A percentile compares a stretch with the other conserved stretches of the same genome.
Conservation (phyloP, 345 rosid species). For the Hibiscus tridactylites region DNA sequence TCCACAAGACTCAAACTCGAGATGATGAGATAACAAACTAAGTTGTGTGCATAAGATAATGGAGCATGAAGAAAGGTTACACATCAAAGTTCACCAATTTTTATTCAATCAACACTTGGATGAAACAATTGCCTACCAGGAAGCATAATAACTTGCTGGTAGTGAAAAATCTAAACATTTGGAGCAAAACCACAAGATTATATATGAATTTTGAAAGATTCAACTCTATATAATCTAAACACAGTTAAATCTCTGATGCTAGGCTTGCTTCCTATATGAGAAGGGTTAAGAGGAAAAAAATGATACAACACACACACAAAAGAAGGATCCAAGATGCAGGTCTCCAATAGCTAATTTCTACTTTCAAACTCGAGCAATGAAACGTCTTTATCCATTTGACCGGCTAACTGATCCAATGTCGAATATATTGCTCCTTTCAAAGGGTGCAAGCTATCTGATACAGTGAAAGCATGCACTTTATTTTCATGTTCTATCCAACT, state of each 20-base stretch:
- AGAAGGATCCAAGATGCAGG: not conserved
- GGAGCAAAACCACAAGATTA: constrained; percentile 5
- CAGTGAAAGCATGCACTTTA: constrained; percentile 30
- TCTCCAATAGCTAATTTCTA: constrained; percentile 11
- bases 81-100: not conserved
- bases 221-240: constrained; percentile 4
- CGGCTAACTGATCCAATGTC: constrained; percentile 34
- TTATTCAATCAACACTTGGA: not conserved
- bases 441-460: constrained; percentile 42
- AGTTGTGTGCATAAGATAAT: not conserved
- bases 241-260: not conserved
- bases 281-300: constrained; percentile 5
- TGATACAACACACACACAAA: constrained; percentile 5
- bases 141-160: not conserved
- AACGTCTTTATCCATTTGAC: constrained; percentile 37
- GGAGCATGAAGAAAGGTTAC: not conserved
- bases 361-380: constrained; percentile 18
- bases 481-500: constrained; percentile 55
- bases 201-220: constrained; percentile 5
- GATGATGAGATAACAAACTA: too few species aligned
- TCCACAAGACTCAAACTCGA: too few species aligned
- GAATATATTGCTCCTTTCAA: constrained; percentile 36
- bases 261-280: not conserved
- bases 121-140: not conserved
- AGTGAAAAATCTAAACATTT: not conserved